phyloP scores from a whole-genome alignment of 805 yeast species.

The Candida nanaspora region DNA sequence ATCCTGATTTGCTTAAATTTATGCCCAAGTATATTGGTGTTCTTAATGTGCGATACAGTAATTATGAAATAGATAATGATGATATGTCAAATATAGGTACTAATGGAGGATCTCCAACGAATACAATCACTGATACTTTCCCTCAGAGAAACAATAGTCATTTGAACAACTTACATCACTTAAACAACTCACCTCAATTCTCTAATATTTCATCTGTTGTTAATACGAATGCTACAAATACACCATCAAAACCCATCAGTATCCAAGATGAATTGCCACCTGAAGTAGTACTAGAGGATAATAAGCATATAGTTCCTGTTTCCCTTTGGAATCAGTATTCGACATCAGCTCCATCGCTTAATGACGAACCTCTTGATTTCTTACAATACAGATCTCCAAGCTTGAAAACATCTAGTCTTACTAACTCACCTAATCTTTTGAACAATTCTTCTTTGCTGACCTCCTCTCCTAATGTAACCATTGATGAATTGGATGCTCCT shows the following conservation, averaged over 20 bases:
- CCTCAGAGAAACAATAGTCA: neutral
- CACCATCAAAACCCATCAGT: neutral
- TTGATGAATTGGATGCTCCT: neutral
- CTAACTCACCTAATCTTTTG: neutral
- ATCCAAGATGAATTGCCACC: constrained; percentile 35
- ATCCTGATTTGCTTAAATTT: constrained; percentile 68
- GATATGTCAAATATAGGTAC: constrained; percentile 2
- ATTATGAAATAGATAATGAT: constrained; percentile 21
- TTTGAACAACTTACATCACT: neutral
- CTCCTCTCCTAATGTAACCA: neutral
- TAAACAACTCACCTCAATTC: neutral
- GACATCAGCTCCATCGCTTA: constrained; percentile 31
- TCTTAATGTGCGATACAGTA: constrained; percentile 75
- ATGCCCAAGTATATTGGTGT: constrained; percentile 97
- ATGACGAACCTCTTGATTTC: neutral
- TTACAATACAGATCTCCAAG: neutral
- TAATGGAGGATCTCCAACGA: constrained; percentile 3
- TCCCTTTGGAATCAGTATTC: constrained; percentile 64
- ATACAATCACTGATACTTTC: neutral
- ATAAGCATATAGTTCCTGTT: constrained; percentile 85
- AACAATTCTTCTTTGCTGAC: neutral
- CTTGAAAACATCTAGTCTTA: neutral
- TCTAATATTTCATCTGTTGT: neutral
- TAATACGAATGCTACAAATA: neutral
- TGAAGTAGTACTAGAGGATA: constrained; percentile 88